phyloP scores from a whole-genome alignment of 805 yeast species.

The Saccharomycopsis sp. region DNA sequence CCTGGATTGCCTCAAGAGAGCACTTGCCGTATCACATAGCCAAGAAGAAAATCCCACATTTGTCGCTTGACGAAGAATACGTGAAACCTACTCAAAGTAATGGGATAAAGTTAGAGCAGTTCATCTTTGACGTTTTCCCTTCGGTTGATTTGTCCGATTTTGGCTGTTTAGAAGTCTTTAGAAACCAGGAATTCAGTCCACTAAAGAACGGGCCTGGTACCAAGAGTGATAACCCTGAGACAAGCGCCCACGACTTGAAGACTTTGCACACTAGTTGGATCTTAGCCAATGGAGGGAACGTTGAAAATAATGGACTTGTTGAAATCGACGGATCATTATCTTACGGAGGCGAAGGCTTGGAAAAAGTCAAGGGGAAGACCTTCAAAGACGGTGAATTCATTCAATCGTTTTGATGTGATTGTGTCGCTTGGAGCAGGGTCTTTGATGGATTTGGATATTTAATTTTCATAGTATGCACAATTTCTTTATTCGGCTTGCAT shows the following conservation, averaged over 20 bases:
- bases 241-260: conserved; percentile 61
- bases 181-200: conserved; percentile 85
- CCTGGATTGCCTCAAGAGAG: conserved; percentile 60
- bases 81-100: conserved; percentile 67
- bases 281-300: conserved; percentile 53
- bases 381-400: conserved; percentile 22
- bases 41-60: conserved; percentile 69
- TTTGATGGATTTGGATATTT: too few relatives aligned
- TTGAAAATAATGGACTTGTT: conserved; percentile 40
- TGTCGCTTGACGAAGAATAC: conserved; percentile 38
- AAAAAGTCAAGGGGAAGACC: conserved; percentile 40
- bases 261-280: conserved; percentile 71
- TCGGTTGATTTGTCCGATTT: conserved; percentile 59
- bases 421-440: too few relatives aligned
- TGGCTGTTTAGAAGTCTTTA: conserved; percentile 86
- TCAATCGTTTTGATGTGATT: too few relatives aligned
- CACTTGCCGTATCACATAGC: conserved; percentile 92
- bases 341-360: conserved; percentile 68
- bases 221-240: conserved; percentile 74
- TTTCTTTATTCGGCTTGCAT: too few relatives aligned
- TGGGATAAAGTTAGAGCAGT: conserved; percentile 93
- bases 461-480: too few relatives aligned
- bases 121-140: conserved; percentile 93
- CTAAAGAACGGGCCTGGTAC: conserved; percentile 85
- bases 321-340: conserved; percentile 75